Evolutionary conservation across 2,329 filamentous ascomycete genomes (phyloP), one percentile per base, ranked within the genome.

Genomic region (Verticillium albo-atrum): DNA sequence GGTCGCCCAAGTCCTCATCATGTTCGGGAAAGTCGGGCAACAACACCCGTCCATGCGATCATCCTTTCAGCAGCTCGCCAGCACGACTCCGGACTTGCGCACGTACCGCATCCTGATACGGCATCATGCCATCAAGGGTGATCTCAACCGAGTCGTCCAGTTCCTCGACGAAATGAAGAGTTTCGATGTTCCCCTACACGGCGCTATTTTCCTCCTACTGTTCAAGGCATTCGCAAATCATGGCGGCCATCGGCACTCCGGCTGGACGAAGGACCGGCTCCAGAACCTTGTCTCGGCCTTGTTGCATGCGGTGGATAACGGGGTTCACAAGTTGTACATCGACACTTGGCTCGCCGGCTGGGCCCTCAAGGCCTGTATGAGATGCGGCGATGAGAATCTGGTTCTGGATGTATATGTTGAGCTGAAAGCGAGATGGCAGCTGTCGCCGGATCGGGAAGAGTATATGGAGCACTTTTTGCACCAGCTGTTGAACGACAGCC

Each of bases 101-200:
- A 97, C 93, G 0, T 97, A 91, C 71, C 85, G 88, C 54, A 85
- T 95, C 52, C 79, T 98, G 57, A 82, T 97, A 62, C 86, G 89
- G 52, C 84, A 97, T 70, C 89, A 91, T 68, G 87, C 89, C 5
- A 75, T 84, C 23, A 78, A 79, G 20, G 94, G 94, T 17, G 82
- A 96, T 64, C 79, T 97, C 25, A 77, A 85, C 47, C 86, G 86
- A 63, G 86, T 96, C 14, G 84, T 85, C 12, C 82, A 85, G 55
- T 84, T 92, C 52, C 77, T 99, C 25, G 83, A 86, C 54, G 94
- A 98, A 71, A 97, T 97, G 92, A 85, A 84, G 59, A 75, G 77
- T 37, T 87, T 87, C 64, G 76, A 81, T 3, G 79, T 96, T 3
- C 84, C 86, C 0, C 76, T 94, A 17, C 86, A 94, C 62, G 89